Evolutionary conservation across 2,329 filamentous ascomycete genomes (phyloP).

Genomic region (Nemania diffusa): DNA sequence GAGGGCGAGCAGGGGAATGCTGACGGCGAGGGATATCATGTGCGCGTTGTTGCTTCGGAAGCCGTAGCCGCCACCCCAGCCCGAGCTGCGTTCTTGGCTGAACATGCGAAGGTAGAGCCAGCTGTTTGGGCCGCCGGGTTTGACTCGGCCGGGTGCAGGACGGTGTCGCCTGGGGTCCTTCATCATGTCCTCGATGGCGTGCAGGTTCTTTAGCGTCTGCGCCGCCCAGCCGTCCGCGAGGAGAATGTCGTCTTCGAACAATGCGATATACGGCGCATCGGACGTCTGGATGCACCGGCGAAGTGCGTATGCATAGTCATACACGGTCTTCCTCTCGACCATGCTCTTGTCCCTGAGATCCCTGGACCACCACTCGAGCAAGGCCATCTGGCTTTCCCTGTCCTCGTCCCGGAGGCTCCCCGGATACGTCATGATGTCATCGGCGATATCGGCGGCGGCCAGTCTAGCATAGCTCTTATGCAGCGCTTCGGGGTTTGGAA

Average conservation of each 20-base stretch:
- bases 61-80: conserved; percentile 48
- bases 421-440: conserved; percentile 47
- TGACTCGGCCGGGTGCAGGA: conserved; percentile 39
- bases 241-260: conserved; percentile 49
- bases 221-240: conserved; percentile 49
- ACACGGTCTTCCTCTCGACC: conserved; percentile 46
- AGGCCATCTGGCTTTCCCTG: conserved; percentile 38
- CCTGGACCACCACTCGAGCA: conserved; percentile 39
- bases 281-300: conserved; percentile 44
- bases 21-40: conserved; percentile 44
- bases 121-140: conserved; percentile 44
- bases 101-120: conserved; percentile 49
- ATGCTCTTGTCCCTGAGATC: conserved; percentile 39
- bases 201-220: conserved; percentile 43
- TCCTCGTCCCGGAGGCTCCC: conserved; percentile 35
- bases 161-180: conserved; percentile 41
- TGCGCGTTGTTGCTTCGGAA: conserved; percentile 47
- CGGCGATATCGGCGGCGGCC: conserved; percentile 38
- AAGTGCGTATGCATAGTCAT: conserved; percentile 48
- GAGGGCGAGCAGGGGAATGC: conserved; percentile 40
- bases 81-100: conserved; percentile 48
- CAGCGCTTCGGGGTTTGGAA: conserved; percentile 42
- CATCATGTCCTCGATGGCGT: conserved; percentile 45
- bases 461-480: conserved; percentile 44
- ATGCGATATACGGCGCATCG: conserved; percentile 47